Evolutionary conservation across 2,329 filamentous ascomycete genomes (phyloP), one percentile per base, ranked within the genome.

Genomic region (Zymoseptoria brevis): DNA sequence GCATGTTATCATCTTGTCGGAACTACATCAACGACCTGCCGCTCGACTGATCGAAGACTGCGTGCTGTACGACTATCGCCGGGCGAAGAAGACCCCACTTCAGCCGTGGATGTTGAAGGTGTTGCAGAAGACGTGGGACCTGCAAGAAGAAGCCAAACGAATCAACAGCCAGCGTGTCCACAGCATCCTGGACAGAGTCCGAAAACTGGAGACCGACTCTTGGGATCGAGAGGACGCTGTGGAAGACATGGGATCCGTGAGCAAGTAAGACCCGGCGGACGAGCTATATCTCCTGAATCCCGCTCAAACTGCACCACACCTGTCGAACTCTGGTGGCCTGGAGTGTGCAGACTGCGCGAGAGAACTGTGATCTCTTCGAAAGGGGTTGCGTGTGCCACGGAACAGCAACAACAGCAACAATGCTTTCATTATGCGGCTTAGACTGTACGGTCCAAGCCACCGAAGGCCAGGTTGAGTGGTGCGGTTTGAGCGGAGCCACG

Each of bases 11-110:
- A 84, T 96, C 54, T 71, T 96, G 16, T 95, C 90, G 0, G 89
- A 96, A 72, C 77, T 79, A 48, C 85, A 89, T 67, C 85, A 86
- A 68, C 81, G 91, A 19, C 78, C 84, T 13, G 88, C 89, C 8
- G 90, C 91, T 3, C 79, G 86, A 50, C 88, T 87, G 58, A 78
- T 84, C 26, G 92, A 96, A 74, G 88, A 93, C 65, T 84, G 90
- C 59, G 87, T 89, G 8, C 78, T 90, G 0, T 95, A 94, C 74
- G 87, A 96, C 75, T 90, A 90, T 72, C 75, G 72, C 29, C 71
- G 74, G 24, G 81, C 75, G 8, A 79, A 76, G 69, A 89, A 87
- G 74, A 79, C 79, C 1, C 68, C 76, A 2, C 72, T 90, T 52
- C 79, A 79, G 54, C 74, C 77, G 0, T 90, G 86, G 66, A 84